Base-by-base conservation (phyloP, 1,139 yeast genomes). In the Saccharomyces hybrid region DNA sequence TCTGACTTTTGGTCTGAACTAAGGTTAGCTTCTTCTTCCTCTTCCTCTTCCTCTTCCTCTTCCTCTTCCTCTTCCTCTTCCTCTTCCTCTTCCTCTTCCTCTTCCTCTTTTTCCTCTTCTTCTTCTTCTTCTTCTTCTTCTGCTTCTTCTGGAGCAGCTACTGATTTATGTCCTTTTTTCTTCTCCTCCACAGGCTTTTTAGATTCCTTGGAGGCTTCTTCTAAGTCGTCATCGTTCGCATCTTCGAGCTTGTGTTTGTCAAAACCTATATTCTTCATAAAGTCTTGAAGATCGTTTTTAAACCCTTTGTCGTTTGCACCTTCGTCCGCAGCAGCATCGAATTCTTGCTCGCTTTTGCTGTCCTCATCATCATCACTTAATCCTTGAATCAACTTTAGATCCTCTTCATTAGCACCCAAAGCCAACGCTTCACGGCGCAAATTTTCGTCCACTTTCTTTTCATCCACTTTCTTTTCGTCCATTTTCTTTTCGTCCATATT, bases 391-490 rank as follows among this genome's bases (percentile, higher is more conserved):
- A 86, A 71, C 51, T 76, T 76, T 49, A 86, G 67, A 65, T 85
- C 93, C 30, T 79, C 87, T 61, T 84, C 90, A n/a, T 85, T 76
- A 5, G 91, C 93, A 44, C 93, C 93, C 48, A 86, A 70, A 16
- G 82, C 82, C 27, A 85, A 69, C 1, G 93, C 95, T 73, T 85
- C 93, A 59, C 82, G 79, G 60, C 86, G 82, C 52, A 85, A 69
- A 0, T 76, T 64, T 4, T 80, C 83, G 26, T 69, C 71, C 5
- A 57, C 53, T 47, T 54, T 49, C 34, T 56, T 44, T 25, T 23
- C 49, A 9, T 49, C 51, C 31, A 48, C 23, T 64, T 4, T 80
- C 83, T 76, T 64, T 4, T 80, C 83, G 26, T 69, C 71, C 5
- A 57, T 53, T 47, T 54, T 49, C 34, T 56, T 44, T 25, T 23